phyloP scores from a whole-genome alignment of 345 rosid species.

The Eucalyptus regnans region DNA sequence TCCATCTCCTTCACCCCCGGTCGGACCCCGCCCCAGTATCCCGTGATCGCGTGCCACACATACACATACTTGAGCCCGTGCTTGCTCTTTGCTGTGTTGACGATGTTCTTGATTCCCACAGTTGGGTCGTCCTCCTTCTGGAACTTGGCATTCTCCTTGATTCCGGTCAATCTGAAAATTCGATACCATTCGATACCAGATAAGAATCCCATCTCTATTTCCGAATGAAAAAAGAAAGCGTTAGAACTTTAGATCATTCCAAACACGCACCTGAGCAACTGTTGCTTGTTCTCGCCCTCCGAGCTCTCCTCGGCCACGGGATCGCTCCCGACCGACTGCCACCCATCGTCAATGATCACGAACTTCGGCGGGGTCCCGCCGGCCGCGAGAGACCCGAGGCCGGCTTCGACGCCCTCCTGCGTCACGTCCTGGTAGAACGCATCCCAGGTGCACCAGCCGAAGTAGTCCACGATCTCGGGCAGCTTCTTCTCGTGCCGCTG shows the following conservation, averaged over 20 bases:
- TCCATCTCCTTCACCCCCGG: conserved; percentile 63
- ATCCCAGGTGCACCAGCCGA: conserved; percentile 99
- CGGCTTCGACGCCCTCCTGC: conserved; percentile 88
- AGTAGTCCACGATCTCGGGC: conserved; percentile 68
- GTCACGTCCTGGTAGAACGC: conserved; percentile 93
- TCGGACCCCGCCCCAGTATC: conserved; percentile 96
- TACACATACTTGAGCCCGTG: conserved; percentile 72
- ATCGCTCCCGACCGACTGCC: conserved; percentile 79
- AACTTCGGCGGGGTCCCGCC: conserved; percentile 83
- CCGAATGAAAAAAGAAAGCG: background rate
- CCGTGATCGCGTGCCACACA: conserved; percentile 94
- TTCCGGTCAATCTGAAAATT: conserved; percentile 54
- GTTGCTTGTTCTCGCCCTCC: conserved; percentile 12
- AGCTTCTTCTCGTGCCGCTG: conserved; percentile 84
- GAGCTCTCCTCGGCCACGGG: background rate
- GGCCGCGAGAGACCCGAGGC: conserved; percentile 46
- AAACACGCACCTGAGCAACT: background rate
- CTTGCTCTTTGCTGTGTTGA: conserved; percentile 45
- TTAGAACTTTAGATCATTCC: background rate
- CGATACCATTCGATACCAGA: background rate
- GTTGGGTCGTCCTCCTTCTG: conserved; percentile 53
- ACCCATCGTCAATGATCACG: conserved; percentile 92
- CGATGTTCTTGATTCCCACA: conserved; percentile 65
- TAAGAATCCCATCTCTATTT: background rate
- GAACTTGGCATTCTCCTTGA: conserved; percentile 70